These are phyloP conservation scores for Cyanidioschyzon merolae DNA, from an alignment of 23 red algal genomes.

Conservation along the genomic window DNA sequence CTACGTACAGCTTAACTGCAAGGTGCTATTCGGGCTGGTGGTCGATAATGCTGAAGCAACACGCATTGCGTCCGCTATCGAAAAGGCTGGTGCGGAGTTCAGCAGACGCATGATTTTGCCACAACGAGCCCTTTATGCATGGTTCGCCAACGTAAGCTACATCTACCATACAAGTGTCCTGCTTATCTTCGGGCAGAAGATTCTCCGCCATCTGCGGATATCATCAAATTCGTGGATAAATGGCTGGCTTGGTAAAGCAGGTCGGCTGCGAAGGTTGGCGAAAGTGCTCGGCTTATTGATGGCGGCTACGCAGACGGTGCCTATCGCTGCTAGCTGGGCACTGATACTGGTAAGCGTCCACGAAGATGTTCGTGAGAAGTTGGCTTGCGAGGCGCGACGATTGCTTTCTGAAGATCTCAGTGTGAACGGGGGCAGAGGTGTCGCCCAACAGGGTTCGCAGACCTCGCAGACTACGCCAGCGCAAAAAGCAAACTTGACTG, in stretches of 20 bases:
- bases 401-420: not conserved
- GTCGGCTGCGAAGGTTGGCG: slow-evolving; percentile 61
- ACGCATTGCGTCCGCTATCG: slow-evolving; percentile 30
- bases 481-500: not conserved
- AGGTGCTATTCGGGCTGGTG: slow-evolving; percentile 41
- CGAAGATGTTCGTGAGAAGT: slow-evolving; percentile 23
- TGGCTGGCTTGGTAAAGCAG: slow-evolving; percentile 84
- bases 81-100: slow-evolving; percentile 74
- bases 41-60: slow-evolving; percentile 1
- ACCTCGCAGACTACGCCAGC: not conserved
- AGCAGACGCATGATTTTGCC: slow-evolving; percentile 72
- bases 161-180: slow-evolving; percentile 39
- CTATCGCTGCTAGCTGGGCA: slow-evolving; percentile 63
- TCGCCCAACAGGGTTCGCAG: slow-evolving; percentile 7
- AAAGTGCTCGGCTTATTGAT: slow-evolving; percentile 94
- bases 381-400: slow-evolving; percentile 30
- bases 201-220: slow-evolving; percentile 36
- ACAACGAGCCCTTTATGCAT: slow-evolving; percentile 29
- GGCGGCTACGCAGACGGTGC: slow-evolving; percentile 93
- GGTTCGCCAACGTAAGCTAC: slow-evolving; percentile 49
- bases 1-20: slow-evolving; percentile 53
- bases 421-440: slow-evolving; percentile 4
- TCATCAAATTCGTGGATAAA: slow-evolving; percentile 53
- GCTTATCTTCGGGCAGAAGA: slow-evolving; percentile 50
- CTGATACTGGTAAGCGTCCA: slow-evolving; percentile 46